Percentiles rank a stretch among this genome's conserved stretches.
Evolutionary conservation across 164 flowering plant genomes (phyloP).

Genomic region (Taxillus chinensis): DNA sequence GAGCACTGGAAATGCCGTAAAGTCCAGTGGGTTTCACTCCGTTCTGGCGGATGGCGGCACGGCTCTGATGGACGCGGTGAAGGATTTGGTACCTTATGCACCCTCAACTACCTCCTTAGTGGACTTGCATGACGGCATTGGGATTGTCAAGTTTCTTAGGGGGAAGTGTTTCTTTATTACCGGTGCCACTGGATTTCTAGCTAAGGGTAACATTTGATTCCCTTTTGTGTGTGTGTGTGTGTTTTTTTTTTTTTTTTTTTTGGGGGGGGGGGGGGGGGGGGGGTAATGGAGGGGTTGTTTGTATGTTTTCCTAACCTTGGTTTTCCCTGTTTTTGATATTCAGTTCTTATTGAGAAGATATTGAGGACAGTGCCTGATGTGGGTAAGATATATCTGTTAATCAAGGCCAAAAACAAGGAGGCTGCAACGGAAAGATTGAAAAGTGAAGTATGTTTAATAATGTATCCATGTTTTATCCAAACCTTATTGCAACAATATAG

Average conservation of each 20-base stretch:
- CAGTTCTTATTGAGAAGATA: constrained; percentile 94
- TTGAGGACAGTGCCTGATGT: constrained; percentile 77
- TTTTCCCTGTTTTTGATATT: not conserved
- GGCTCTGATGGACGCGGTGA: constrained; percentile 23
- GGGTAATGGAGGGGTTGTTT: too few relatives aligned
- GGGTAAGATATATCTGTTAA: constrained; percentile 65
- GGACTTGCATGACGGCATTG: constrained; percentile 52
- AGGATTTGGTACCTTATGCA: constrained; percentile 31
- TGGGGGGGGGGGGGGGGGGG: too few relatives aligned
- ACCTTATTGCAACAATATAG: not conserved
- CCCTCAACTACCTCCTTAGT: constrained; percentile 16
- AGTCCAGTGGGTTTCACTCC: constrained; percentile 31
- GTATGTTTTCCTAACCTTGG: not conserved
- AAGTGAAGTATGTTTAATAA: constrained; percentile 49
- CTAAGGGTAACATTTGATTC: constrained; percentile 46
- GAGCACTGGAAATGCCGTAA: constrained; percentile 28
- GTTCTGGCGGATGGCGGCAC: constrained; percentile 16
- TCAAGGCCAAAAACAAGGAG: constrained; percentile 67
- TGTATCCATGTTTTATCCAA: not conserved
- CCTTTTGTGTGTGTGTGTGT: not conserved
- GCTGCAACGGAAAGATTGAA: constrained; percentile 65
- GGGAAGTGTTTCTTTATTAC: constrained; percentile 73
- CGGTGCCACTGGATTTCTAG: constrained; percentile 91
- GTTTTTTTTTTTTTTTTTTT: not conserved
- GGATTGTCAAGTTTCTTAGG: constrained; percentile 63